phyloP scores from a whole-genome alignment of 331 rosid species.

The Telfairia occidentalis region DNA sequence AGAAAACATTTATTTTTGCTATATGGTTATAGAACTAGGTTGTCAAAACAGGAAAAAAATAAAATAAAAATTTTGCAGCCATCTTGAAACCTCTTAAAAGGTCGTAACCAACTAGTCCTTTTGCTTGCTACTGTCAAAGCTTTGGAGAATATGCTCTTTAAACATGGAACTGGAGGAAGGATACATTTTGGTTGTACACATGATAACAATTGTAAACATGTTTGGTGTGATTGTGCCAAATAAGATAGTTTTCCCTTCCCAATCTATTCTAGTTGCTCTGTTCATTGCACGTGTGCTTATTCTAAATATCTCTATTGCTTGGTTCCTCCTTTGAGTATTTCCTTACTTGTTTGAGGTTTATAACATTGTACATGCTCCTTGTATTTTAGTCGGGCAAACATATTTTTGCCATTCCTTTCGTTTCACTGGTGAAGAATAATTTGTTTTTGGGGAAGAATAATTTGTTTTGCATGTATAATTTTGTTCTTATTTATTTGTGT shows the following conservation, averaged over 20 bases:
- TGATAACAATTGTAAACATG: background rate
- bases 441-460: background rate
- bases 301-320: constrained; percentile 15
- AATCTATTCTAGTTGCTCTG: background rate
- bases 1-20: background rate
- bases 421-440: background rate
- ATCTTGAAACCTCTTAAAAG: background rate
- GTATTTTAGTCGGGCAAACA: background rate
- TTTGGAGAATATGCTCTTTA: background rate
- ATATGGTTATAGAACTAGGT: background rate
- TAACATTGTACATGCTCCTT: background rate
- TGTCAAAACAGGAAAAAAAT: background rate
- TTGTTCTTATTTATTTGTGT: background rate
- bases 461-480: background rate
- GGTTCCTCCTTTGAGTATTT: background rate
- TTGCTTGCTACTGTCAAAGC: background rate
- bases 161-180: background rate
- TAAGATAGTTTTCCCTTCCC: background rate
- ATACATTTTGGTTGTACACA: background rate
- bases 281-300: background rate
- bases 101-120: background rate
- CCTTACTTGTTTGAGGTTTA: background rate
- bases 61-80: background rate
- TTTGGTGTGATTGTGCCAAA: background rate
- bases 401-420: background rate